Percentiles rank a stretch among this genome's conserved stretches.
These are phyloP conservation scores for Aschersonia sp. DNA, from an alignment of 2,329 filamentous ascomycete species.

Conservation along the genomic window DNA sequence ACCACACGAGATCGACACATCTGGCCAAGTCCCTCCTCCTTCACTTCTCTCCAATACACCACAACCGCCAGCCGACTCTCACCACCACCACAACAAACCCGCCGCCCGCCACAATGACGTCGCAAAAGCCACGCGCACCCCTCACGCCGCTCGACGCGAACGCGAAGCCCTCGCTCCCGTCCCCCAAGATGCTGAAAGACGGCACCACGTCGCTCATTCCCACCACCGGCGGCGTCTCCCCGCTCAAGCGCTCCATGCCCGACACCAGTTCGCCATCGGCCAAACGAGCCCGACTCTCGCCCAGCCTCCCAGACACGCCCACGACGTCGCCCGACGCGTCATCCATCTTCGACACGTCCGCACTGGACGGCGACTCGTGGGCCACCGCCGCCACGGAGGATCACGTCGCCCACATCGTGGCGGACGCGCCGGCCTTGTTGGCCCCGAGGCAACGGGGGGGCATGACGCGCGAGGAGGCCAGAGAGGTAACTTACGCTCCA, in stretches of 20 bases:
- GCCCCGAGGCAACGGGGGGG: constrained; percentile 2
- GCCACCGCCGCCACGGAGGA: constrained; percentile 35
- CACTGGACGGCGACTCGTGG: constrained; percentile 31
- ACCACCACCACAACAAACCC: neutral
- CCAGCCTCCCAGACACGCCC: constrained; percentile 4
- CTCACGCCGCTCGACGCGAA: constrained; percentile 32
- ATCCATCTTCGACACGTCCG: constrained; percentile 35
- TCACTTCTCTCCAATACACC: too few species aligned
- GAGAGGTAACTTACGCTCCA: constrained; percentile 23
- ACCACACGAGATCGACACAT: too few species aligned
- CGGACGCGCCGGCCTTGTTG: constrained; percentile 1
- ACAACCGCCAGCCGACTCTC: neutral
- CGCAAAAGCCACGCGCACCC: constrained; percentile 25
- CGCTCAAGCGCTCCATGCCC: constrained; percentile 5
- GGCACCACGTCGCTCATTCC: neutral
- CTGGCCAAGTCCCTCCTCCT: too few species aligned
- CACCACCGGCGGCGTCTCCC: constrained; percentile 2
- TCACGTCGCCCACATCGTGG: constrained; percentile 13
- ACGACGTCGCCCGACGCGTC: constrained; percentile 26
- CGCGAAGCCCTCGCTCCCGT: constrained; percentile 18
- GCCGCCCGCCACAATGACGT: too few species aligned
- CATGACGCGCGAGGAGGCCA: constrained; percentile 37
- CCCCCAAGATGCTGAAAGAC: constrained; percentile 5
- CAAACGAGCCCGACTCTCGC: constrained; percentile 10
- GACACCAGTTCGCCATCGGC: constrained; percentile 12